Evolutionary conservation across 805 yeast species (phyloP), one percentile per base, ranked within the genome.

Genomic region (Wickerhamiella australiensis): DNA sequence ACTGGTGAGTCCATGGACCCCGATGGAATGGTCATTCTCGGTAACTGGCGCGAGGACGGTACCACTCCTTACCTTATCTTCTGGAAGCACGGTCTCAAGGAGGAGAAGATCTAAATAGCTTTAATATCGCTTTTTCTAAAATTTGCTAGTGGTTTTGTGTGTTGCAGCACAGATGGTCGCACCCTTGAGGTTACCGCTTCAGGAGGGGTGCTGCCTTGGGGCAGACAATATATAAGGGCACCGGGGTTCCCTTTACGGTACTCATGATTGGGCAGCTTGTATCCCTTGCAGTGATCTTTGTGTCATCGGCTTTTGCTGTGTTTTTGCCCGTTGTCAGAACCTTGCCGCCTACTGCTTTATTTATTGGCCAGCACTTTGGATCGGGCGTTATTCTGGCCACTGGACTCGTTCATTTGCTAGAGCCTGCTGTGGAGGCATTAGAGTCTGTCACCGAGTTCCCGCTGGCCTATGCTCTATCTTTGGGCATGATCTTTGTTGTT

Each of bases 1-100:
- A 90, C 96, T 62, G 97, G 98, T 78, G 97, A 90, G 78, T 84
- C 95, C 68, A 92, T 92, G 98, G 96, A 92, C 80, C 98, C 98
- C 71, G 98, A 92, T 74, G 98, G 82, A 62, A 92, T 92, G 98
- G 74, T 92, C 68, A 86, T 87, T 62, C 80, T 92, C 71, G 84
- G 92, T 74, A 92, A 92, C 94, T 92, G 90, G 87, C 94, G 98
- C 76, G 98, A 92, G 78, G 97, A 92, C 70, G 98, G 98, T 77
- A 76, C 80, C 64, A 92, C 98, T 62, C 98, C 98, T 68, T 92
- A 69, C 76, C 92, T 90, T 66, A 86, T 88, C 59, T 81, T 88
- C 82, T 92, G 98, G 98, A 92, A 90, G 78, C 98, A 92, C 75
- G 98, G 98, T 79, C 80, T 85, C 61, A 75, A 69, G 64, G 85